These are phyloP conservation scores for Xanthoceras sorbifolium DNA, from an alignment of 345 rosid species.

Conservation along the genomic window DNA sequence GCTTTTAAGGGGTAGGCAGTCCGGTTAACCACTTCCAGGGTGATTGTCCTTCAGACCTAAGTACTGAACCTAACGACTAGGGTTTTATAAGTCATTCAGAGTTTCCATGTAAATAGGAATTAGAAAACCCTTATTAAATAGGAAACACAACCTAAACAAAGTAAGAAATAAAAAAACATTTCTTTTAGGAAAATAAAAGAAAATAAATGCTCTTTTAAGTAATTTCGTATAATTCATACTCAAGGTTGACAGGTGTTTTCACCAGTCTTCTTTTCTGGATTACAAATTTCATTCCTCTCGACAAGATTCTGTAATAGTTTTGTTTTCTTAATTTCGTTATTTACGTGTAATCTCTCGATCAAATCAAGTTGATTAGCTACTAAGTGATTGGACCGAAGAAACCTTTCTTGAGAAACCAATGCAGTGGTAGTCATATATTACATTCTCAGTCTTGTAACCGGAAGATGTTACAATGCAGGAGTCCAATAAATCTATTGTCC, in stretches of 20 bases:
- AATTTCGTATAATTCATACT: not conserved
- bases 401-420: not conserved
- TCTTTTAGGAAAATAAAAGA: not conserved
- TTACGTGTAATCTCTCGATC: not conserved
- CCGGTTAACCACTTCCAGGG: not conserved
- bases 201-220: not conserved
- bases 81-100: not conserved
- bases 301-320: not conserved
- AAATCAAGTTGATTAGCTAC: not conserved
- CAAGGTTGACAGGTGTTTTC: not conserved
- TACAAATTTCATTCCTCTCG: not conserved
- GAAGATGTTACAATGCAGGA: not conserved
- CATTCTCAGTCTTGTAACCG: too few relatives aligned
- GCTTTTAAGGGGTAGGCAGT: not conserved
- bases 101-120: not conserved
- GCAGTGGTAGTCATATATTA: not conserved
- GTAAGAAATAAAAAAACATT: not conserved
- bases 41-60: not conserved
- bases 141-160: not conserved
- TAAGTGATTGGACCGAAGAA: not conserved
- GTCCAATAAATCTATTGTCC: not conserved
- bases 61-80: not conserved
- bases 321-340: not conserved
- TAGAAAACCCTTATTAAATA: not conserved
- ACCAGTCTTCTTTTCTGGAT: not conserved